These are phyloP conservation scores for Pyrus communis DNA, from an alignment of 306 rosid genomes.

Conservation along the genomic window DNA sequence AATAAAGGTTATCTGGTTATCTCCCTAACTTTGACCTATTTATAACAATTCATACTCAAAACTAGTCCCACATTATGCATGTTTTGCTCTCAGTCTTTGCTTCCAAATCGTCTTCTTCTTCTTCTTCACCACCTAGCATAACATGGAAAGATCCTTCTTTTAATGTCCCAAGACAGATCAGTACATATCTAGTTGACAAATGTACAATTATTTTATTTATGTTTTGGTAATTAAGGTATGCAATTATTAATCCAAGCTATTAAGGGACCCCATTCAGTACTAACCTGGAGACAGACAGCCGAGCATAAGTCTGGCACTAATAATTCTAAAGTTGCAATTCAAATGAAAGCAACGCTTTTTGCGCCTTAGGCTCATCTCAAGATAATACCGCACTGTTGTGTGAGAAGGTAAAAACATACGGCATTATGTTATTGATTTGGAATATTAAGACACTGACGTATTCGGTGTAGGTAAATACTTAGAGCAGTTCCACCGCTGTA, in stretches of 20 bases:
- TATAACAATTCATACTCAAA: not conserved
- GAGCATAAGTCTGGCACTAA: conserved; percentile 9
- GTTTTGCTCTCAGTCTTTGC: not conserved
- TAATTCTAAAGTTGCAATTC: not conserved
- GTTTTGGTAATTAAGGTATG: not conserved
- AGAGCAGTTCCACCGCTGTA: too few species aligned
- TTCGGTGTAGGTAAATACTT: too few species aligned
- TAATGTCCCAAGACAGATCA: not conserved
- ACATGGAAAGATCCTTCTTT: not conserved
- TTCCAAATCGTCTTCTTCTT: not conserved
- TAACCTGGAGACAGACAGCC: conserved; percentile 14
- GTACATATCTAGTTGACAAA: not conserved
- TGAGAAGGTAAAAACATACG: too few species aligned
- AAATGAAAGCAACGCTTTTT: not conserved
- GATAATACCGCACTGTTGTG: not conserved
- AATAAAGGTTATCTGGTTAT: too few species aligned
- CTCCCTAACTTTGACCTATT: too few species aligned
- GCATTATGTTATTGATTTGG: too few species aligned
- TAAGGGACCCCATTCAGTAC: not conserved
- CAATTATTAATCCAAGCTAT: conserved; percentile 6
- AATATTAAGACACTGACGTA: too few species aligned
- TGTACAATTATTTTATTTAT: not conserved
- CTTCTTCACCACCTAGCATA: not conserved
- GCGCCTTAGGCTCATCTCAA: not conserved
- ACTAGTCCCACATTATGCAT: not conserved